phyloP scores from a whole-genome alignment of 441 rosid species.

The Syzygium syzygioides region DNA sequence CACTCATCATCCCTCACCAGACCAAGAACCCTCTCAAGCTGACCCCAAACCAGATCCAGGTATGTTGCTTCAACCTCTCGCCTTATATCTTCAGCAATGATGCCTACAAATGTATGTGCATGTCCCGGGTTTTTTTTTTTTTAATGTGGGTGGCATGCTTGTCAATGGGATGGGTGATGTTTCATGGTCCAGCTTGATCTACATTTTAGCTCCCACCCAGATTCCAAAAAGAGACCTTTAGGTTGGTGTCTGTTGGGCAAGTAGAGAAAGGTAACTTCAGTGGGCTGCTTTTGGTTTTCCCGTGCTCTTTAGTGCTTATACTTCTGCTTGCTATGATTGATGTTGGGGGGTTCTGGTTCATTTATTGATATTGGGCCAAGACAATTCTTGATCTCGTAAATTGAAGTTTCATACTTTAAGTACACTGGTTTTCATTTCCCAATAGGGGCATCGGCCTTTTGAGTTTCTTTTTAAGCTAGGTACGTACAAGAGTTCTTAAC shows the following conservation, averaged over 20 bases:
- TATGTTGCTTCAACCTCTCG: background rate
- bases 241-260: background rate
- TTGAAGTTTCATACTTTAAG: background rate
- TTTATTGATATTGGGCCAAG: background rate
- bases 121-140: background rate
- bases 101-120: background rate
- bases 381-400: background rate
- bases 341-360: background rate
- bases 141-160: background rate
- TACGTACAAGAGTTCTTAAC: background rate
- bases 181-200: background rate
- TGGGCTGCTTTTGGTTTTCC: background rate
- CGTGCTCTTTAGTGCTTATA: background rate
- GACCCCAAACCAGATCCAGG: slow-evolving; percentile 18
- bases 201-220: background rate
- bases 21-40: slow-evolving; percentile 4
- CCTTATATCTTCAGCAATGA: background rate
- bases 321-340: background rate
- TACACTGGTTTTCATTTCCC: background rate
- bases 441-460: background rate
- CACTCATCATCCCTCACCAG: slow-evolving; percentile 12
- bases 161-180: background rate
- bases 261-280: background rate
- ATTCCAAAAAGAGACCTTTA: background rate
- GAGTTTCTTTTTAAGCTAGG: background rate